Base-by-base conservation (phyloP, 768 basidiomycete genomes). In the Suillus alpinus region DNA sequence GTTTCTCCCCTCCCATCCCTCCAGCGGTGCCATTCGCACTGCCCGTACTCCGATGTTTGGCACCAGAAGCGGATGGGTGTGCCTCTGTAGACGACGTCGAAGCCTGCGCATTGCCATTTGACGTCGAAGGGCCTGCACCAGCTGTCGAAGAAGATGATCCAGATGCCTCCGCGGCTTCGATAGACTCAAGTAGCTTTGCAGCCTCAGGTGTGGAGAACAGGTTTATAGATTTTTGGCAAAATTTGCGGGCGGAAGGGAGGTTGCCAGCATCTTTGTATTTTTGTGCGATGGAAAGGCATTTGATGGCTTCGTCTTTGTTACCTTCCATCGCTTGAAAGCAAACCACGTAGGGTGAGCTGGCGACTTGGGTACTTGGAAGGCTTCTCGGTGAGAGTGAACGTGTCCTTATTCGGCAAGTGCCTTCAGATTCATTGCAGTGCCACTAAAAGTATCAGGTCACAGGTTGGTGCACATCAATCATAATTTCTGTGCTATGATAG, bases 291-390 rank as follows among this genome's bases (percentile, higher is more conserved):
- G 76, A 71, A 56, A 96, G 82, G 70, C 92, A 93, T 67, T 89
- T 86, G 60, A 89, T 73, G 39, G 94, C 94, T 75, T 96, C 94
- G 70, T 96, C 94, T 66, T 86, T 92, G 80, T 96, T 96, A 75
- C 88, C 87, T 74, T 91, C 90, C 90, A 92, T 91, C 56, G 39
- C 59, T 39, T 59, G 64, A 60, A 60, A 63, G 58, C 46, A 60
- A 61, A 57, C 57, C 34, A 63, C 44, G 32, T 60, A 57, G 46
- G 55, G 59, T 57, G 60, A 6, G 32, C 20, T 39, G 16, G 32
- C 9, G 16, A 39, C 23, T 39, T 55, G 16, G 20, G 53, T 16
- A 10, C 13, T 55, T 39, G 16, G 36, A 18, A 12, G 36, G 37
- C 23, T 53, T 26, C 49, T 31, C 47, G 29, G 34, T 53, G 34